Evolutionary conservation across 257 asterid species (phyloP), one percentile per base, ranked within the genome.

Genomic region (Apocynum venetum): DNA sequence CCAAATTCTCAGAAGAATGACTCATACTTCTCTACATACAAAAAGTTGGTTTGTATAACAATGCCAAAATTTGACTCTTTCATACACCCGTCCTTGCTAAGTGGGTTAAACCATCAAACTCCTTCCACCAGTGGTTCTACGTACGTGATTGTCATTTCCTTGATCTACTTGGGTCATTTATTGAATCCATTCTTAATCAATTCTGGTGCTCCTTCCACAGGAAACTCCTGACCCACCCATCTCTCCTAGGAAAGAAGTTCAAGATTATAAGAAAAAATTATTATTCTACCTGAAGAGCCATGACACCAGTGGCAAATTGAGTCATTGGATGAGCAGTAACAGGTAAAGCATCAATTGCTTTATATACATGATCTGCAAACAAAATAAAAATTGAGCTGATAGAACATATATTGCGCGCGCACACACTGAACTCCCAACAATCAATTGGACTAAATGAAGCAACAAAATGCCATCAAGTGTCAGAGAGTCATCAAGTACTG

Each of bases 221-320:
- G 31, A 25, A 25, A 25, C 31, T 25, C 31, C 31, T 25, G 31
- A 25, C 31, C 31, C 31, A 25, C 31, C 31, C 31, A 25, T 17
- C 59, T 59, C 41, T 7, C 57, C 25, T 4, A 51, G 64, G 44
- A 35, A 51, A 35, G 4, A 51, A n/a, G 43, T 49, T 9, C 47
- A 31, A 6, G 1, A 47, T 9, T 4, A 25, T 8, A 71, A 20
- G 13, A 52, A 52, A 10, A 72, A 19, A 12, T 14, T 38, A 15
- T 48, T 51, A 76, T 35, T 78, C 69, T 74, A 94, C 96, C 96
- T 93, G 98, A 89, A 93, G 98, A 76, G 98, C 98, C 98, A 93
- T 93, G 84, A 93, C 96, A 66, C 97, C 98, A 68, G 97, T 90
- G n/a, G 96, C 83, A 85, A 93, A 93, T 84, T 93, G 98, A 81